Base-by-base conservation (phyloP, 352 stramenopile genomes). In the Pythium angustatum region DNA sequence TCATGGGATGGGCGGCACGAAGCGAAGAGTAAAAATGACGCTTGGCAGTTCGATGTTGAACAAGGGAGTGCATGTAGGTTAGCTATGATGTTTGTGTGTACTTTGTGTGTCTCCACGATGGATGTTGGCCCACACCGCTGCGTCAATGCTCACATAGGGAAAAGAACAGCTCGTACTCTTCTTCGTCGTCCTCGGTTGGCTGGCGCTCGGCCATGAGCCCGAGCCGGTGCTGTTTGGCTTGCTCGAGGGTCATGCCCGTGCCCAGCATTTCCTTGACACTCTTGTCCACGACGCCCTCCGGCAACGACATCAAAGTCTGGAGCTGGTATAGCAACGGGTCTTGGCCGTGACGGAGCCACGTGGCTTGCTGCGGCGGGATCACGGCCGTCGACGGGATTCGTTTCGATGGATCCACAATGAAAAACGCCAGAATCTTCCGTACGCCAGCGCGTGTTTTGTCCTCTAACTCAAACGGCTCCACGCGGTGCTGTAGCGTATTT, bases 351-450 rank as follows among this genome's bases (percentile, higher is more conserved):
- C 44, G 27, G 10, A 60, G 15, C 64, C 72, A 76, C 2, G 49
- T 50, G 17, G 62, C 57, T 53, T 78, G 73, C 48, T 80, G 73
- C 22, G 69, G 69, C 14, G 66, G 58, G 14, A 80, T 71, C 21
- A 54, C 40, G 1, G 63, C 27, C 12, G 66, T 78, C 22, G 70
- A 80, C 17, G 66, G 58, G 47, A 78, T 76, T 50, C 51, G 44
- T 38, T 69, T 68, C 0, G 48, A 28, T 26, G 66, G 67, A 64
- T 81, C 68, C 17, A 81, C 64, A n/a, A 81, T 34, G 44, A 78
- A 81, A 43, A 78, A 81, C 17, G 66, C 68, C 3, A 81, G 30
- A 47, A 81, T 78, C 64, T 81, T 76, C 8, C 70, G 70, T 2
- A 74, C 48, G 15, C 70, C 70, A 2, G 66, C 62, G 22, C 45